Base-by-base conservation (phyloP, 2,329 filamentous ascomycete species). In the Epichloe uncinata region DNA sequence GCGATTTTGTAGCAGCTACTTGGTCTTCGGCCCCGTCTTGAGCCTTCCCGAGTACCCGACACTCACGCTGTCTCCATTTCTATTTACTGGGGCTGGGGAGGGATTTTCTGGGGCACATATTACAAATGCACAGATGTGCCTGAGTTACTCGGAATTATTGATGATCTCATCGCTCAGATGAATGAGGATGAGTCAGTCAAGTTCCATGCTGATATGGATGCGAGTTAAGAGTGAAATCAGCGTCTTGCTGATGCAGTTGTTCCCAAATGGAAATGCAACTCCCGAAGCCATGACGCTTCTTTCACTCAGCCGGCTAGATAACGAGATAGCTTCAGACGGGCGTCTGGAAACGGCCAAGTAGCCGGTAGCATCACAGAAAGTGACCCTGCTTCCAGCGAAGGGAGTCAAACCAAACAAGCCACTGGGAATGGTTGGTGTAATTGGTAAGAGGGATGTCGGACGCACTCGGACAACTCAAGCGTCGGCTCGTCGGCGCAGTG, bases 1-100 rank as follows among this genome's bases (percentile, higher is more conserved):
- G 44, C 42, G 33, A 34, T 22, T 41, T 30, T 18, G 53, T 54
- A 52, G n/a, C 42, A 30, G 33, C 15, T 51, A 56, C 55, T 30
- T 45, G 18, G 9, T 16, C 2, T 12, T 34, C 12, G 5, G 22
- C 7, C 34, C 13, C 9, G 13, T 34, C 26, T 15, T 12, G 13
- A 37, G 16, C 6, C 35, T 16, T n/a, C 2, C 0, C 5, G 37
- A 5, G 50, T 52, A 48, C 13, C 35, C 20, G 20, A 7, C 40
- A 52, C 52, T 42, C 20, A 3, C 13, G 13, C 9, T n/a, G 26
- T 34, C 18, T 16, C 49, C 42, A 35, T 3, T 42, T 49, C 22
- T 45, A 36, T 48, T 53, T 49, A 48, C 44, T 47, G 48, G 51
- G 44, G 48, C 48, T 37, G 4, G 34, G 16, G 9, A 52, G 26